Evolutionary conservation across 208 protist genomes (phyloP).

Genomic region (Leptomonas pyrrhocoris): DNA sequence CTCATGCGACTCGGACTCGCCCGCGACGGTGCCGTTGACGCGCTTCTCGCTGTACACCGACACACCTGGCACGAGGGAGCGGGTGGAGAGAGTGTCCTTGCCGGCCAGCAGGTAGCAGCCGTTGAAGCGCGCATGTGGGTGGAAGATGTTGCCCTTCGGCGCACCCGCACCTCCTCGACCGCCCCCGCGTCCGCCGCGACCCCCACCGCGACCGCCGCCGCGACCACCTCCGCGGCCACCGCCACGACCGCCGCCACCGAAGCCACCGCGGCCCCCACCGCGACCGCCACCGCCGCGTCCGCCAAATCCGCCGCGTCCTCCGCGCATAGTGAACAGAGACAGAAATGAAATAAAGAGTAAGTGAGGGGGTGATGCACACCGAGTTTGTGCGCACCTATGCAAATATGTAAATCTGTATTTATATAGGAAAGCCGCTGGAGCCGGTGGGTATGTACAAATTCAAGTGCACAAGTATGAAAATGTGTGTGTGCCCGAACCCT

Average conservation of each 20-base stretch:
- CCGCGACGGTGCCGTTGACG: slow-evolving; percentile 84
- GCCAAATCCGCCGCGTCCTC: slow-evolving; percentile 31
- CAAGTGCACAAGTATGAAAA: background rate
- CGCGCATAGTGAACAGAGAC: slow-evolving; percentile 23
- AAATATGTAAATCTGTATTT: background rate
- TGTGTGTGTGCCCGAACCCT: background rate
- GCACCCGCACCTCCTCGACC: slow-evolving; percentile 57
- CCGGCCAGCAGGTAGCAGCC: slow-evolving; percentile 98
- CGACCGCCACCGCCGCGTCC: slow-evolving; percentile 50
- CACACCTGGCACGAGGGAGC: slow-evolving; percentile 98
- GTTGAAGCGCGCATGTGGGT: slow-evolving; percentile 94
- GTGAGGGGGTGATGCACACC: background rate
- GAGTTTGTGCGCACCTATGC: too few species aligned
- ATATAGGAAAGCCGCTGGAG: background rate
- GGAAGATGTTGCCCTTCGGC: slow-evolving; percentile 92
- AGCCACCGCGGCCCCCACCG: slow-evolving; percentile 49
- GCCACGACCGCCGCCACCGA: slow-evolving; percentile 45
- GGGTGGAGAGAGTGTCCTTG: slow-evolving; percentile 98
- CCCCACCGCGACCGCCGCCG: slow-evolving; percentile 59
- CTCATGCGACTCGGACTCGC: slow-evolving; percentile 93
- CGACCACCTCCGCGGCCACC: slow-evolving; percentile 57
- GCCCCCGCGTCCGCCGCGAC: slow-evolving; percentile 56
- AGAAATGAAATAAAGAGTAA: slow-evolving; percentile 8
- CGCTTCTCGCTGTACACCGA: slow-evolving; percentile 99
- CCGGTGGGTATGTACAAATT: background rate